These are phyloP conservation scores for Pascua guehoae DNA, from an alignment of 1,284 basidiomycete species.

Conservation along the genomic window DNA sequence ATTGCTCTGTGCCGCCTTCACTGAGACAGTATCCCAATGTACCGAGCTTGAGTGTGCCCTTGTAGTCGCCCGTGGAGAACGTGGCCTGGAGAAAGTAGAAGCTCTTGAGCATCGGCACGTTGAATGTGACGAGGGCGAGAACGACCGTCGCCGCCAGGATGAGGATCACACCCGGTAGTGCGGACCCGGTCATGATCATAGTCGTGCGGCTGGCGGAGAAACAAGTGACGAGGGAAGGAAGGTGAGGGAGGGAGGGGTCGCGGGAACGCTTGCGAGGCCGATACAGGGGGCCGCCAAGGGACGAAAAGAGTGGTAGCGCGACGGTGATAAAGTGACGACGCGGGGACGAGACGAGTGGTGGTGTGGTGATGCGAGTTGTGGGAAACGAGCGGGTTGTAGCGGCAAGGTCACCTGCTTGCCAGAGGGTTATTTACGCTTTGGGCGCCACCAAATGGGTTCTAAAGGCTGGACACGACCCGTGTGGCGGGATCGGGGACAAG, in stretches of 20 bases:
- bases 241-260: background rate
- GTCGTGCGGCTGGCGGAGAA: background rate
- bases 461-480: too few species aligned
- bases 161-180: conserved; percentile 77
- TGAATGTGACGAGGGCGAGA: conserved; percentile 78
- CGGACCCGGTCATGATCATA: conserved; percentile 55
- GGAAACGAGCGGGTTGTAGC: too few species aligned
- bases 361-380: too few species aligned
- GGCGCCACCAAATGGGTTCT: too few species aligned
- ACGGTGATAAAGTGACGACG: too few species aligned
- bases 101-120: conserved; percentile 76
- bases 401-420: too few species aligned
- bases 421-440: too few species aligned
- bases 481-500: too few species aligned
- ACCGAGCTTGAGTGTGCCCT: conserved; percentile 70
- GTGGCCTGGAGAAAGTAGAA: conserved; percentile 77
- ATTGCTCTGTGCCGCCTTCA: conserved; percentile 54
- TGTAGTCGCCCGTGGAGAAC: conserved; percentile 54
- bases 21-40: conserved; percentile 77
- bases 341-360: background rate
- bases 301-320: too few species aligned
- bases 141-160: conserved; percentile 69
- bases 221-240: background rate
- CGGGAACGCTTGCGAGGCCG: too few species aligned
- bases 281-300: background rate